Percentiles rank a stretch among this genome's conserved stretches.
Evolutionary conservation across 1,284 basidiomycete genomes (phyloP).

Genomic region (Rhodofomes roseus): DNA sequence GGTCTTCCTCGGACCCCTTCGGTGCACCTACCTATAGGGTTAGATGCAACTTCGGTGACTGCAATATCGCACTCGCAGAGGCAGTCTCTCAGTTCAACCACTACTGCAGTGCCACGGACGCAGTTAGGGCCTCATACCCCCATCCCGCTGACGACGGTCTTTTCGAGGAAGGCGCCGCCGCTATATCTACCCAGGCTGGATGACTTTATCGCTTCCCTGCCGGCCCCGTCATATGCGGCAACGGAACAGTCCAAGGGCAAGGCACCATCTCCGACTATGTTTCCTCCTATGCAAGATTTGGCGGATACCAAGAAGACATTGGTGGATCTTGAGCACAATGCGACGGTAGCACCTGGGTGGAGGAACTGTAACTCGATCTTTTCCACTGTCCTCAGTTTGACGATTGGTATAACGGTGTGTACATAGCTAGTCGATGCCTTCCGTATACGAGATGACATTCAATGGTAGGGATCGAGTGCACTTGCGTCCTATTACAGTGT

Average conservation of each 20-base stretch:
- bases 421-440: not conserved
- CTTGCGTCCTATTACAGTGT: constrained; percentile 66
- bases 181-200: constrained; percentile 59
- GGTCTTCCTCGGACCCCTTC: not conserved
- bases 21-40: not conserved
- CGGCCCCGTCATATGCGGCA: constrained; percentile 36
- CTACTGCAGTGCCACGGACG: constrained; percentile 9
- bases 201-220: constrained; percentile 46
- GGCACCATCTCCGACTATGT: constrained; percentile 36
- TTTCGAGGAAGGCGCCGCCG: constrained; percentile 51
- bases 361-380: constrained; percentile 51
- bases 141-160: constrained; percentile 51
- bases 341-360: constrained; percentile 44
- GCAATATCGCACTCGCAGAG: not conserved
- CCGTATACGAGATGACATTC: not conserved
- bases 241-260: constrained; percentile 24
- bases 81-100: constrained; percentile 7
- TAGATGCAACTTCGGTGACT: not conserved
- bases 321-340: constrained; percentile 58
- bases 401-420: constrained; percentile 53
- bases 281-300: constrained; percentile 59
- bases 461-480: constrained; percentile 57
- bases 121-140: constrained; percentile 36
- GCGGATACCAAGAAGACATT: constrained; percentile 43
- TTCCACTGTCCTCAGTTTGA: constrained; percentile 33